Evolutionary conservation across 352 stramenopile genomes (phyloP).

Genomic region (Achlya hypogyna): DNA sequence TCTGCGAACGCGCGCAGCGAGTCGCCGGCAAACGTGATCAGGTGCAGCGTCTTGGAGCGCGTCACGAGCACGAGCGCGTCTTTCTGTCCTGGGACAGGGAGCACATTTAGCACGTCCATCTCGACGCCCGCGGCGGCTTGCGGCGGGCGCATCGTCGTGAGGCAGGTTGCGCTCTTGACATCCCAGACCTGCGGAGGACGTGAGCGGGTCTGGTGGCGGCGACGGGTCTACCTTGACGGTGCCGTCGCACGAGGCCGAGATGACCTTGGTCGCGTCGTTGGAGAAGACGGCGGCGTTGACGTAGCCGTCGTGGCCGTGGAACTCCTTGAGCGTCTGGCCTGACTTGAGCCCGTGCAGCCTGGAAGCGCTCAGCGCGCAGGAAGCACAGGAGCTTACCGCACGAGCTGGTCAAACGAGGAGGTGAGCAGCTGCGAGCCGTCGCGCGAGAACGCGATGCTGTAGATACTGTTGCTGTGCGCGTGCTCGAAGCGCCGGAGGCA

Average conservation of each 20-base stretch:
- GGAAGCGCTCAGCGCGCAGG: neutral
- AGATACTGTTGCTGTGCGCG: slow-evolving; percentile 70
- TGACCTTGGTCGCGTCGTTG: slow-evolving; percentile 50
- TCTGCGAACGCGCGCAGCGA: slow-evolving; percentile 55
- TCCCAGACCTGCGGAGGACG: slow-evolving; percentile 59
- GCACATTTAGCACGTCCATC: slow-evolving; percentile 65
- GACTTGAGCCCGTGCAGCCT: slow-evolving; percentile 89
- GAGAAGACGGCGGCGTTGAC: slow-evolving; percentile 86
- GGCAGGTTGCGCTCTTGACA: slow-evolving; percentile 66
- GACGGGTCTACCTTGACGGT: slow-evolving; percentile 65
- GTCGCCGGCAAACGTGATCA: slow-evolving; percentile 64
- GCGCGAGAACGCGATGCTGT: slow-evolving; percentile 83
- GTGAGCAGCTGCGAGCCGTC: slow-evolving; percentile 88
- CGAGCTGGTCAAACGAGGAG: slow-evolving; percentile 79
- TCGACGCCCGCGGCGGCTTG: slow-evolving; percentile 41
- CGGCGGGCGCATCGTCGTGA: slow-evolving; percentile 64
- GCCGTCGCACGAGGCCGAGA: slow-evolving; percentile 86
- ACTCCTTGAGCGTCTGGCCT: slow-evolving; percentile 89
- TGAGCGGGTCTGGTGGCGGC: neutral
- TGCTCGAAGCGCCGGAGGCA: slow-evolving; percentile 86
- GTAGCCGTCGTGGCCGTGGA: slow-evolving; percentile 87
- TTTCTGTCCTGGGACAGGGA: slow-evolving; percentile 45
- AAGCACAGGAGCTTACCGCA: slow-evolving; percentile 33
- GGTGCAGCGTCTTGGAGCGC: slow-evolving; percentile 63
- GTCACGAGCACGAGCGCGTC: slow-evolving; percentile 84